Conservation (phyloP, 164 flowering plant genomes). For the Stephania japonica region DNA sequence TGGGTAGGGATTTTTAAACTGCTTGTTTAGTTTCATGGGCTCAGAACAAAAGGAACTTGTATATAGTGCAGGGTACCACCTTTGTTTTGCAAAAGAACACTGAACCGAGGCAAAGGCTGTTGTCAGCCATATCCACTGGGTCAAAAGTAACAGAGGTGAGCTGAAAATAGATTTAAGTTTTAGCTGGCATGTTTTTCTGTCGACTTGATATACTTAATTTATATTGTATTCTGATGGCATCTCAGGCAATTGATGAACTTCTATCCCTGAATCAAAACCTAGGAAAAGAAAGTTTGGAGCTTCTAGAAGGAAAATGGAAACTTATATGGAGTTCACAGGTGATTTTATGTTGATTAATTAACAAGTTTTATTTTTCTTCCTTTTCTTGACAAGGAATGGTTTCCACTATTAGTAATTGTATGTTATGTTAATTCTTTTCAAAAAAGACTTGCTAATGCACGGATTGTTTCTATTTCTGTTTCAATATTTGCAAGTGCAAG, state of each 20-base stretch:
- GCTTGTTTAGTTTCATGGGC: background rate
- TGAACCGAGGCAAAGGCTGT: slow-evolving; percentile 72
- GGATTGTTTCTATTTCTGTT: no score
- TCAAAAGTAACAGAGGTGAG: slow-evolving; percentile 53
- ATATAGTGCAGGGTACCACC: slow-evolving; percentile 97
- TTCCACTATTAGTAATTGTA: background rate
- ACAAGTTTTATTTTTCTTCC: background rate
- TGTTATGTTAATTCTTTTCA: background rate
- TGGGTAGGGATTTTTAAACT: background rate
- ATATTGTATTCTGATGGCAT: background rate
- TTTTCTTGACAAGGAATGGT: background rate
- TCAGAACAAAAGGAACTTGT: slow-evolving; percentile 28
- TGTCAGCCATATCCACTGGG: slow-evolving; percentile 59
- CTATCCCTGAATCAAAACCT: slow-evolving; percentile 28
- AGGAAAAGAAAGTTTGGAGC: slow-evolving; percentile 39
- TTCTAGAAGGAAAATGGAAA: slow-evolving; percentile 73
- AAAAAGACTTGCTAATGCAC: background rate
- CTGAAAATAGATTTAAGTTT: background rate
- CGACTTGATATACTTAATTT: background rate
- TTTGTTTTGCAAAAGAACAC: slow-evolving; percentile 90
- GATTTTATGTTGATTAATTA: slow-evolving; percentile 1
- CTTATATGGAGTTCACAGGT: slow-evolving; percentile 97
- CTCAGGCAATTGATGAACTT: slow-evolving; percentile 71
- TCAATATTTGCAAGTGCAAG: no score
- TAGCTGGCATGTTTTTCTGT: background rate